Percentiles rank a stretch among this genome's conserved stretches.
These are phyloP conservation scores for Trichothecium roseum DNA, from an alignment of 2,329 filamentous ascomycete genomes.

Conservation along the genomic window DNA sequence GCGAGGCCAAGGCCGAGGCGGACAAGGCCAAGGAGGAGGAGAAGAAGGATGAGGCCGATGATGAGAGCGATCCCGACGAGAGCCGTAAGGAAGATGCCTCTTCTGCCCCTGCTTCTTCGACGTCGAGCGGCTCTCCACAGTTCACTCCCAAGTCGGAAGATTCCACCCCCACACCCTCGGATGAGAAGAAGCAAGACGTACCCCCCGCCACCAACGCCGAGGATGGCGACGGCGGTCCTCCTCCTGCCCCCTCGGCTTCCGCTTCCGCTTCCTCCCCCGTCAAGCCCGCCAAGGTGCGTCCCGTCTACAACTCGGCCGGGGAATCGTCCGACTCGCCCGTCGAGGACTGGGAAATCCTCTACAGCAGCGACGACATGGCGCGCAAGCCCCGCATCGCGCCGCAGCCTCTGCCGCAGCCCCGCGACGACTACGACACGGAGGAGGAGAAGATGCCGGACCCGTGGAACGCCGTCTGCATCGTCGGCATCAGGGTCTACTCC, in stretches of 20 bases:
- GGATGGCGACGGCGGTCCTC: slow-evolving; percentile 12
- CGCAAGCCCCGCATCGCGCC: slow-evolving; percentile 35
- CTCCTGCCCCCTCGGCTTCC: slow-evolving; percentile 5
- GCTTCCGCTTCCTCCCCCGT: not conserved
- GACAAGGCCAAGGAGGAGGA: slow-evolving; percentile 8
- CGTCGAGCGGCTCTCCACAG: slow-evolving; percentile 19
- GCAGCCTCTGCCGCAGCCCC: slow-evolving; percentile 19
- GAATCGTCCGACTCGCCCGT: slow-evolving; percentile 51
- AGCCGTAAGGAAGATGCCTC: not conserved
- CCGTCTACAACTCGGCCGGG: slow-evolving; percentile 33
- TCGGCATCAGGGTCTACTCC: slow-evolving; percentile 51
- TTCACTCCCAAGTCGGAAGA: slow-evolving; percentile 20
- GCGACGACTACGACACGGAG: slow-evolving; percentile 39
- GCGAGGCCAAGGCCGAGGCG: slow-evolving; percentile 17
- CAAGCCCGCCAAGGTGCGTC: slow-evolving; percentile 11
- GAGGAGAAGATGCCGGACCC: slow-evolving; percentile 44
- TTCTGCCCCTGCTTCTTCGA: slow-evolving; percentile 9
- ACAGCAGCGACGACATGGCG: slow-evolving; percentile 47
- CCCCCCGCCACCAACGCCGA: slow-evolving; percentile 10
- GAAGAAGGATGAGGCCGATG: slow-evolving; percentile 8
- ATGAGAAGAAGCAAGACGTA: slow-evolving; percentile 22
- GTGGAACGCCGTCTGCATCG: slow-evolving; percentile 54
- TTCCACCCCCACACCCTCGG: slow-evolving; percentile 10
- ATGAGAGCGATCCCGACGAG: slow-evolving; percentile 6
- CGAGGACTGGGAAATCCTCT: slow-evolving; percentile 48